These are phyloP conservation scores for Sporodiniella umbellata DNA, from an alignment of 371 early-diverging fungal genomes.

Conservation along the genomic window DNA sequence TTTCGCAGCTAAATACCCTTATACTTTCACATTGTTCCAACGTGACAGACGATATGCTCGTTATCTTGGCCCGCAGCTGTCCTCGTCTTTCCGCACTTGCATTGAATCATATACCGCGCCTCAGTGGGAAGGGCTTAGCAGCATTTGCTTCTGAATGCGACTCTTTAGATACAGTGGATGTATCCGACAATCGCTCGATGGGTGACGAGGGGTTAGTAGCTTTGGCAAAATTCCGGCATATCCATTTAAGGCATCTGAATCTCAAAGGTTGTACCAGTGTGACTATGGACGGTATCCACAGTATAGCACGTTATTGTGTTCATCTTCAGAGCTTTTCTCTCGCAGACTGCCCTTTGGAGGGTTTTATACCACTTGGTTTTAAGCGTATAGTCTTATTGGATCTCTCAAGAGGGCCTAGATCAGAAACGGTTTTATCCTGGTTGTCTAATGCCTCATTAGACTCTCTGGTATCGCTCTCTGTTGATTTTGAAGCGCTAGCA, in stretches of 20 bases:
- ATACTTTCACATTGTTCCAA: constrained; percentile 28
- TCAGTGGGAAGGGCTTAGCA: constrained; percentile 25
- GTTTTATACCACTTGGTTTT: neutral
- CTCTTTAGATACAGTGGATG: constrained; percentile 15
- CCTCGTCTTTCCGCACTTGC: constrained; percentile 13
- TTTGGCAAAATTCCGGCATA: constrained; percentile 31
- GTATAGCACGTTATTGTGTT: constrained; percentile 16
- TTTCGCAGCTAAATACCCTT: constrained; percentile 14
- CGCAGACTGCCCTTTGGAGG: neutral
- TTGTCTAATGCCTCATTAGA: neutral
- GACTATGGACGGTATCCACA: constrained; percentile 16
- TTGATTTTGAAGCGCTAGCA: neutral
- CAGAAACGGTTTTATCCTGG: neutral
- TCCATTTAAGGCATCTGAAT: constrained; percentile 24
- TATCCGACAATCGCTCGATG: constrained; percentile 14
- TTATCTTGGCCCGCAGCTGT: constrained; percentile 22
- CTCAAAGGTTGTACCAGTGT: constrained; percentile 25
- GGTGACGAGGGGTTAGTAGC: constrained; percentile 26
- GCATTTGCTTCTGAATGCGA: constrained; percentile 29
- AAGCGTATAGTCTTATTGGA: neutral
- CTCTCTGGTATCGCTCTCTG: neutral
- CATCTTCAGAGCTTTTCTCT: constrained; percentile 11
- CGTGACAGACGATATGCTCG: constrained; percentile 27
- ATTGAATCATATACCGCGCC: constrained; percentile 17
- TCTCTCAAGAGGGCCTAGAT: neutral